Conservation (phyloP, 2,329 filamentous ascomycete species). For the Cytospora chrysosperma region DNA sequence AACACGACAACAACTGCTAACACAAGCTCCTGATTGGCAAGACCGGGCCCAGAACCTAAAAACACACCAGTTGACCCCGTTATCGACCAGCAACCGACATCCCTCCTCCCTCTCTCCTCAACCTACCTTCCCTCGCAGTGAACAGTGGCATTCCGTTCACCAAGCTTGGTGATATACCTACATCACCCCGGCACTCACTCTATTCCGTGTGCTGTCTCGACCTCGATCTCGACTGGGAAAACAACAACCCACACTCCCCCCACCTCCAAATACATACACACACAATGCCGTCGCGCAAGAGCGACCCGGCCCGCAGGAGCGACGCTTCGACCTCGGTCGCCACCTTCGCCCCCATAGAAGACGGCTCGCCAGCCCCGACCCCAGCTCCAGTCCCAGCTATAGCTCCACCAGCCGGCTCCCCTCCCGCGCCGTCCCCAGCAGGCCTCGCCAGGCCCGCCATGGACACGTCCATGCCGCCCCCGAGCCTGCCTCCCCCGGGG, state of each 20-base stretch:
- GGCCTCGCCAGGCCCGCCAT: slow-evolving; percentile 28
- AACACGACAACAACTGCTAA: neutral
- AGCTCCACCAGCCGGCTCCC: slow-evolving; percentile 22
- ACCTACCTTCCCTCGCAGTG: neutral
- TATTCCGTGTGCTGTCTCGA: neutral
- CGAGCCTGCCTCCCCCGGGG: slow-evolving; percentile 27
- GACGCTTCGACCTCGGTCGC: slow-evolving; percentile 48
- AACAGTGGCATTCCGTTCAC: neutral
- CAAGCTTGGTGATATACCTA: too few species aligned
- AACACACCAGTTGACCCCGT: neutral
- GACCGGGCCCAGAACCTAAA: too few species aligned
- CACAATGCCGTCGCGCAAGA: slow-evolving; percentile 57
- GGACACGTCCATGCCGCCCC: slow-evolving; percentile 25
- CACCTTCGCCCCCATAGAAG: slow-evolving; percentile 45
- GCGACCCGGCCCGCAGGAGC: slow-evolving; percentile 45
- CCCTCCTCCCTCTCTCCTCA: too few species aligned
- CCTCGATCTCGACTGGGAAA: neutral
- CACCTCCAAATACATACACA: neutral
- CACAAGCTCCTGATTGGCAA: neutral
- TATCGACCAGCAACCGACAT: neutral
- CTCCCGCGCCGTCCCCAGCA: slow-evolving; percentile 25
- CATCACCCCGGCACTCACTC: neutral
- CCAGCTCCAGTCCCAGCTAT: slow-evolving; percentile 25
- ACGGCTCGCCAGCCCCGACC: slow-evolving; percentile 30
- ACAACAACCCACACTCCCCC: too few species aligned